Evolutionary conservation across 2,329 filamentous ascomycete species (phyloP), one percentile per base, ranked within the genome.

Genomic region (Penicillium sp.): DNA sequence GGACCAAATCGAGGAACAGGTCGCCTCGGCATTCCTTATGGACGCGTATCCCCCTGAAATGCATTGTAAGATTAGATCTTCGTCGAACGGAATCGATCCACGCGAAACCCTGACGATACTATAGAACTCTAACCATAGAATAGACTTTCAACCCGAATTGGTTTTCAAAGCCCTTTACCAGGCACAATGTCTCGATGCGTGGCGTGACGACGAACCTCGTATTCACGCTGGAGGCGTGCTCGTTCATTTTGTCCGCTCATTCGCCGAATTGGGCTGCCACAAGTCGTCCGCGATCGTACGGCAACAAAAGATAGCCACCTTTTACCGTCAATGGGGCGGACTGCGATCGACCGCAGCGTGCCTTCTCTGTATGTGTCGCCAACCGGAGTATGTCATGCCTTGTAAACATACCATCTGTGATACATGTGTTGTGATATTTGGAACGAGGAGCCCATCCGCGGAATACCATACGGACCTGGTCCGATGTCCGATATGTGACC

Each of bases 31-130:
- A 13, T 27, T 59, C 9, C 33, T 59, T 9, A 54, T 57, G 49
- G 44, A 59, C 42, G 53, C 56, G n/a, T 59, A 59, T 18, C 54
- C 56, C 7, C 56, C 56, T 32, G 45, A 32, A 26, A 57, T 59
- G 52, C 52, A 58, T 35, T 12, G 50, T 58, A 46, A 18, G 18
- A 18, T 18, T 18, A 52, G 56, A 40, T 27, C 25, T 24, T 13
- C 29, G 18, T 18, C 18, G 18, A 18, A 18, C 18, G 18, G 18
- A 18, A 18, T 18, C 18, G 18, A 18, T 18, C 18, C 18, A 18
- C 18, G 18, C 18, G 18, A 18, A 18, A 18, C 18, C 18, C 18
- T 18, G 18, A 18, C 18, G 18, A 18, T 18, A 18, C 18, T 18
- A 18, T 18, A 18, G 3, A 18, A 18, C 18, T 18, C 18, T 18